Conservation (phyloP, 495 filamentous ascomycete species). For the Clavariopsis aquatica region DNA sequence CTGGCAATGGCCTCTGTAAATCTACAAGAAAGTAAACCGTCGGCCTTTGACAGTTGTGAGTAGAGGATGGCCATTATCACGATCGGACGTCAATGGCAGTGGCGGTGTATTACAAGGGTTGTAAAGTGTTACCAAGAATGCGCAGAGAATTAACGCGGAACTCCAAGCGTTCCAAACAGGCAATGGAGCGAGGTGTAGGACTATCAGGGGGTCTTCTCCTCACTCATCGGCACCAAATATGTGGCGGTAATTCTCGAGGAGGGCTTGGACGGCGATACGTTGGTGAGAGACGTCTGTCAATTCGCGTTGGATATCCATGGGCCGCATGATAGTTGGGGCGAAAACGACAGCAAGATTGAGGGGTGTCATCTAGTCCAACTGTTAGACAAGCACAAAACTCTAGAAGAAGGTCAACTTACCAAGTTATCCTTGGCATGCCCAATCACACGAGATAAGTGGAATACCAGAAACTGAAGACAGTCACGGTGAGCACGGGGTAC, state of each 20-base stretch:
- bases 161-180: neutral
- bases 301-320: constrained; percentile 82
- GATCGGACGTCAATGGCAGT: neutral
- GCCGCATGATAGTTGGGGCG: constrained; percentile 94
- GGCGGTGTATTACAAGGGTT: constrained; percentile 1
- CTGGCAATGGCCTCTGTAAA: neutral
- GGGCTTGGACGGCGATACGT: constrained; percentile 35
- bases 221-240: constrained; percentile 39
- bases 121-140: neutral
- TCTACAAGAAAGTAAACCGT: neutral
- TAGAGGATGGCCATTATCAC: neutral
- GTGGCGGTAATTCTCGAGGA: constrained; percentile 41
- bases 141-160: neutral
- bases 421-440: constrained; percentile 78
- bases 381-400: neutral
- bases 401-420: constrained; percentile 45
- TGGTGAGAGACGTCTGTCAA: constrained; percentile 83
- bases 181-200: neutral
- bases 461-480: constrained; percentile 88
- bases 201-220: neutral
- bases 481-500: constrained; percentile 82
- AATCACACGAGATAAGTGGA: constrained; percentile 90
- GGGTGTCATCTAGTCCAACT: constrained; percentile 70
- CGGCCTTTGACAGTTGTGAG: neutral
- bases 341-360: constrained; percentile 97